Percentiles rank a stretch among this genome's conserved stretches.
Evolutionary conservation across 768 basidiomycete species (phyloP).

Genomic region (Dentipellis fragilis): DNA sequence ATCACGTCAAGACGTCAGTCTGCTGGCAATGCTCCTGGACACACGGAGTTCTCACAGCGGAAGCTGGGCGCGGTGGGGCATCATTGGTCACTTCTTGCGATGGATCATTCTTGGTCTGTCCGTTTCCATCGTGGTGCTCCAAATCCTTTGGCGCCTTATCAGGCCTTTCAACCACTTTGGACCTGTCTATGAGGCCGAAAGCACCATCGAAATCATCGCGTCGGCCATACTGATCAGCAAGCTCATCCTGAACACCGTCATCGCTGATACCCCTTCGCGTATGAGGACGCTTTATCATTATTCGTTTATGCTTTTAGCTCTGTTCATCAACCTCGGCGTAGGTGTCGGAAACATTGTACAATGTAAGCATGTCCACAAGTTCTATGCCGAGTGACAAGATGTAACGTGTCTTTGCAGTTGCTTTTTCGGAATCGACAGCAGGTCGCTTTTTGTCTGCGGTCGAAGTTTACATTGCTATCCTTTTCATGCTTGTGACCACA

Average conservation of each 20-base stretch:
- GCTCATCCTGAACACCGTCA: constrained; percentile 45
- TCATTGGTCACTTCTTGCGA: constrained; percentile 41
- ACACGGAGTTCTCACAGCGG: constrained; percentile 36
- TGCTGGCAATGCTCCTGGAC: constrained; percentile 8
- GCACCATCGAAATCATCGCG: constrained; percentile 46
- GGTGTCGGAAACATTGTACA: constrained; percentile 44
- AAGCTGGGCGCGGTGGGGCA: constrained; percentile 58
- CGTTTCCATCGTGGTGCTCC: constrained; percentile 41
- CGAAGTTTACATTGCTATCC: constrained; percentile 50
- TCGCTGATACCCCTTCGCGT: constrained; percentile 29
- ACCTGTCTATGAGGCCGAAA: constrained; percentile 46
- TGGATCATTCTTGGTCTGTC: constrained; percentile 36
- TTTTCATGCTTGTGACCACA: constrained; percentile 45
- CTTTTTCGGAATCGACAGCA: constrained; percentile 57
- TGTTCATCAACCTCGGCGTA: constrained; percentile 41
- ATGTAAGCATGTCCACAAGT: constrained; percentile 35
- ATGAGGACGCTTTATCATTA: constrained; percentile 38
- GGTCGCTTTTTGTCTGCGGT: constrained; percentile 60
- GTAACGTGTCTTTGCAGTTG: constrained; percentile 29
- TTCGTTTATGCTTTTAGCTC: constrained; percentile 37
- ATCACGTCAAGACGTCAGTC: constrained; percentile 7
- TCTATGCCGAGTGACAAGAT: not conserved
- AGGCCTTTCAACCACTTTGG: constrained; percentile 27
- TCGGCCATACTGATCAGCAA: constrained; percentile 55
- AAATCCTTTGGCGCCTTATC: constrained; percentile 53